Evolutionary conservation across 805 yeast species (phyloP), one percentile per base, ranked within the genome.

Genomic region (Kodamaea fukazawae): DNA sequence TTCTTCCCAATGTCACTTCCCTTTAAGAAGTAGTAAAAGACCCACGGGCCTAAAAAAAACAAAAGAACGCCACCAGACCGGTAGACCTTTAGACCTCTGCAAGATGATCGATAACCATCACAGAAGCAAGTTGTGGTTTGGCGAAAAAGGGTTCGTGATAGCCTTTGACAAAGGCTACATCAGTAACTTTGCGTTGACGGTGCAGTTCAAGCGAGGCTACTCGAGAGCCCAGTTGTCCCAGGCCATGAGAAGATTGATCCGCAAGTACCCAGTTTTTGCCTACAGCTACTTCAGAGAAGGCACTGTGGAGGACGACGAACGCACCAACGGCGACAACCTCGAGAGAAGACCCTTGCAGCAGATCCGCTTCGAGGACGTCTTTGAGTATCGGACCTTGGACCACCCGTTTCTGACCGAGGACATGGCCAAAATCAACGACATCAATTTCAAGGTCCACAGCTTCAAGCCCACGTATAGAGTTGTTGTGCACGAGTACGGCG

Each of bases 91-190:
- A n/a, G n/a, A n/a, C n/a, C n/a, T n/a, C n/a, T n/a, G n/a, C n/a
- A n/a, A n/a, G n/a, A n/a, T 36, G 38, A 23, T n/a, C 28, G 20
- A 30, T 29, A 23, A 36, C 20, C 26, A 29, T 15, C 36, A 38
- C 29, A 28, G 33, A 13, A 36, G 20, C 12, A 38, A 29, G 29
- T 22, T 38, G 15, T 38, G 41, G 41, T 38, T 38, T 32, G 41
- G 41, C 10, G 41, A 38, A 13, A 38, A 38, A 15, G 41, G 36
- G 4, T 38, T 38, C 18, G 41, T 38, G 15, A 32, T 36, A 27
- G 30, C 41, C 36, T 32, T 33, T 36, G 41, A 38, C 16, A 29
- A 27, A 12, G 41, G 41, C 10, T 38, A 38, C 32, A 36, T 32
- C 20, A 38, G 36, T 6, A 38, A 38, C 26, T 38, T 38, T 14